These are phyloP conservation scores for Melastoma malabathricum DNA, from an alignment of 345 rosid species.

Conservation along the genomic window DNA sequence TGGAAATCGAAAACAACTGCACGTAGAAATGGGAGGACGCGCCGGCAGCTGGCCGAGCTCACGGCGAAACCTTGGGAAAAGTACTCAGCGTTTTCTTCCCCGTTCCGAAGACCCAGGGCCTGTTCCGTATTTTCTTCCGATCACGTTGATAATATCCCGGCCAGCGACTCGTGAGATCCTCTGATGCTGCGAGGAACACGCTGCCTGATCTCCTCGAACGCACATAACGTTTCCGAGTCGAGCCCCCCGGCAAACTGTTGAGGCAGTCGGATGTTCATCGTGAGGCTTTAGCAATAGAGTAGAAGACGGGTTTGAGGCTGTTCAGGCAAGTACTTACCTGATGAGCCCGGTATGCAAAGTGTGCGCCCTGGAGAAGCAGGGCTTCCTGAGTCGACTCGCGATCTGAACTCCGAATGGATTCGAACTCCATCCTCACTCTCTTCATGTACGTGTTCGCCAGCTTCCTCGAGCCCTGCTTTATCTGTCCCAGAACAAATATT, in stretches of 20 bases:
- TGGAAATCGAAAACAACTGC: too few species aligned
- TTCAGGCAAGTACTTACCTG: conserved; percentile 32
- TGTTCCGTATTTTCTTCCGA: neutral
- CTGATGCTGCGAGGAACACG: conserved; percentile 41
- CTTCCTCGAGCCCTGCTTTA: conserved; percentile 57
- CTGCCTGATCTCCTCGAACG: conserved; percentile 70
- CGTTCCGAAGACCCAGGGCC: too few species aligned
- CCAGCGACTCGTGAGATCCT: conserved; percentile 27
- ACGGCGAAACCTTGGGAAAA: too few species aligned
- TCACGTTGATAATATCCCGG: conserved; percentile 35
- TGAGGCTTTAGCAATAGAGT: too few species aligned
- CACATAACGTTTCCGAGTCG: conserved; percentile 73
- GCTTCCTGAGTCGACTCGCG: conserved; percentile 63
- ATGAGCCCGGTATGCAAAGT: conserved; percentile 66
- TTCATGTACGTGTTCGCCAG: conserved; percentile 67
- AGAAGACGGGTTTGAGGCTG: too few species aligned
- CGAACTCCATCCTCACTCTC: conserved; percentile 64
- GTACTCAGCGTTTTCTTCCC: too few species aligned
- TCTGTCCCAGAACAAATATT: conserved; percentile 21
- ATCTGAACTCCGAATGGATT: conserved; percentile 36
- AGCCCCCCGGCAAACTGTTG: conserved; percentile 77
- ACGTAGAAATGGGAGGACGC: too few species aligned
- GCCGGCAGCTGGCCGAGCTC: too few species aligned
- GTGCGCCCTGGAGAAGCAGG: conserved; percentile 66
- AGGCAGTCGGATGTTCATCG: neutral